Percentiles rank a stretch among this genome's conserved stretches.
Evolutionary conservation across 148 eudicot species (phyloP).

Genomic region (Camellia japonica): DNA sequence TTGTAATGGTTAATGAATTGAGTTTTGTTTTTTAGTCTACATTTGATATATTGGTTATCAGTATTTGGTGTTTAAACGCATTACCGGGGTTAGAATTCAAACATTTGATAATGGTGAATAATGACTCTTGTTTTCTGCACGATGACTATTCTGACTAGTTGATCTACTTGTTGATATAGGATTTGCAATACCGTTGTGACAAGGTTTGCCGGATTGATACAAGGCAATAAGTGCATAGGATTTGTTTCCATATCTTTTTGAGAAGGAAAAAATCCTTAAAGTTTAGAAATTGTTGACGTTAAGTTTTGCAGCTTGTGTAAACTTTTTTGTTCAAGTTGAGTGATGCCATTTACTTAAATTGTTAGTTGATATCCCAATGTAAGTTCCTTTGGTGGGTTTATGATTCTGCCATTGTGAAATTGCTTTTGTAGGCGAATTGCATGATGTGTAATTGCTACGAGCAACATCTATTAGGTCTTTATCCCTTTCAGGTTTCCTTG

Average conservation of each 20-base stretch:
- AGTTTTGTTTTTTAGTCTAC: no score
- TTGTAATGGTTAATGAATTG: no score
- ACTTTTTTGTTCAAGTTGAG: not conserved
- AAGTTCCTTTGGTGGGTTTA: not conserved
- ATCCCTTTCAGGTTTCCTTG: not conserved
- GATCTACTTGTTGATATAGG: conserved; percentile 44
- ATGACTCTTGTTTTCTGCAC: not conserved
- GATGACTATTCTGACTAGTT: conserved; percentile 28
- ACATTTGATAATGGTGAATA: not conserved
- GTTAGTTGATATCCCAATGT: not conserved
- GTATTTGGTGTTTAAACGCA: not conserved
- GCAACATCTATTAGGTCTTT: not conserved
- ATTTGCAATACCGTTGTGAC: conserved; percentile 49
- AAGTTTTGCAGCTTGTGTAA: not conserved
- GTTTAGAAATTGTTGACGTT: conserved; percentile 1
- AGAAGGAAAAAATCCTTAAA: conserved; percentile 10
- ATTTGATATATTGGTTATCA: not conserved
- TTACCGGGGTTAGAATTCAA: not conserved
- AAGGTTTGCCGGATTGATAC: conserved; percentile 20
- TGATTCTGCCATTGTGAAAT: not conserved
- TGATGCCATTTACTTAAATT: not conserved
- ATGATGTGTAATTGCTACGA: not conserved
- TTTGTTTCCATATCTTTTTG: not conserved
- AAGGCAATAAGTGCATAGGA: conserved; percentile 19
- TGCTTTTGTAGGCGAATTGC: not conserved